phyloP scores from a whole-genome alignment of 768 basidiomycete genomes.

The Collybia sordida region DNA sequence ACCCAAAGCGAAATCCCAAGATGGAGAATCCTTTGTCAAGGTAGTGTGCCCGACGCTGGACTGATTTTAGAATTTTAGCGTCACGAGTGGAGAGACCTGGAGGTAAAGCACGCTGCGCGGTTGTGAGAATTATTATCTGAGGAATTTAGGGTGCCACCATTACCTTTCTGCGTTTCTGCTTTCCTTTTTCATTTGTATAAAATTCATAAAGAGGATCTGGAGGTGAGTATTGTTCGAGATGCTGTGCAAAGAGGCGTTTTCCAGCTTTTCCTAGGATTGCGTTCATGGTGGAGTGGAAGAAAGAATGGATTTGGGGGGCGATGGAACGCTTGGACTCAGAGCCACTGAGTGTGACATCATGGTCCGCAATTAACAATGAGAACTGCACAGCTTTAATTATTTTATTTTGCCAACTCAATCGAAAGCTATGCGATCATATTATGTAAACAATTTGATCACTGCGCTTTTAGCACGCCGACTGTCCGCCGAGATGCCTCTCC shows the following conservation, averaged over 20 bases:
- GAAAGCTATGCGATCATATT: too few species aligned
- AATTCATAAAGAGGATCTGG: slow-evolving; percentile 74
- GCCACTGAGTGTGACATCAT: neutral
- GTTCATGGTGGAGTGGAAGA: slow-evolving; percentile 20
- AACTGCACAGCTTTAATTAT: too few species aligned
- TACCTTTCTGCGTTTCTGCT: slow-evolving; percentile 59
- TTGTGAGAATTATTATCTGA: too few species aligned
- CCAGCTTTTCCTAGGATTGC: slow-evolving; percentile 45
- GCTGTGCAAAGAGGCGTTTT: slow-evolving; percentile 58
- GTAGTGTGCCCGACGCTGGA: slow-evolving; percentile 77
- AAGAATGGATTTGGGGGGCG: neutral
- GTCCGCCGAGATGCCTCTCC: too few species aligned
- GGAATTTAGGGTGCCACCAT: slow-evolving; percentile 8
- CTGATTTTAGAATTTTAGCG: slow-evolving; percentile 67
- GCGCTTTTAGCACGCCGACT: too few species aligned
- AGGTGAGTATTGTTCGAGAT: slow-evolving; percentile 68
- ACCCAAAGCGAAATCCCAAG: slow-evolving; percentile 83
- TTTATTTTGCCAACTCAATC: too few species aligned
- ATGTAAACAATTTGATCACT: too few species aligned
- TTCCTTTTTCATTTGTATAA: slow-evolving; percentile 55
- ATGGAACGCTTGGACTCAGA: neutral
- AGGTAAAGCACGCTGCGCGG: slow-evolving; percentile 60
- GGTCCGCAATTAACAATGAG: neutral
- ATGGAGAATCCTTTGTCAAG: slow-evolving; percentile 86
- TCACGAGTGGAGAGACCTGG: slow-evolving; percentile 79